Conservation (phyloP, 176 grass and related monocot genomes). For the Zoysia pacifica region DNA sequence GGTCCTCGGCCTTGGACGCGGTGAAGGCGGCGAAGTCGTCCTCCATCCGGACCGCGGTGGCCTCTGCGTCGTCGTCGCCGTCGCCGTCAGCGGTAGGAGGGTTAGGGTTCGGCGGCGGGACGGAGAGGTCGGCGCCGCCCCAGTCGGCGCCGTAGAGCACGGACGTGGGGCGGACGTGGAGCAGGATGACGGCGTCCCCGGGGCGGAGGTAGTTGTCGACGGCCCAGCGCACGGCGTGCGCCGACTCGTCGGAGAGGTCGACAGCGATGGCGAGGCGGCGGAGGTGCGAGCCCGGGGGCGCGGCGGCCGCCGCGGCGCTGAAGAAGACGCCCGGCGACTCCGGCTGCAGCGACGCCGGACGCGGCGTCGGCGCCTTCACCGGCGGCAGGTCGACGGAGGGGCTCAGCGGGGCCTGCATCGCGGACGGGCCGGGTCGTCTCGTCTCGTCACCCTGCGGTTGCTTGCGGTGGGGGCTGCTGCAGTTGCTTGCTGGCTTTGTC, state of each 20-base stretch:
- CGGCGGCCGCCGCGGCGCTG: conserved; percentile 49
- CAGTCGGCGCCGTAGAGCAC: conserved; percentile 94
- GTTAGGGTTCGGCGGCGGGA: conserved; percentile 36
- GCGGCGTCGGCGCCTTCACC: conserved; percentile 62
- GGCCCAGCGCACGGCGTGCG: conserved; percentile 78
- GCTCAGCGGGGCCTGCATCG: conserved; percentile 45
- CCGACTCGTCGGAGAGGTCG: conserved; percentile 86
- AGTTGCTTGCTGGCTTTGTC: not conserved
- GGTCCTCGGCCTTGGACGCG: conserved; percentile 67
- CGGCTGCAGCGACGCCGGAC: conserved; percentile 57
- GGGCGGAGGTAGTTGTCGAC: conserved; percentile 96
- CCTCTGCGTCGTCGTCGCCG: conserved; percentile 50
- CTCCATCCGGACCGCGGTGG: conserved; percentile 70
- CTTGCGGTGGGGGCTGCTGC: not conserved
- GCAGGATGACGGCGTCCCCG: conserved; percentile 85
- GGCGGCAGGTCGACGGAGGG: conserved; percentile 56
- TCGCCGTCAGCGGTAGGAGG: conserved; percentile 12
- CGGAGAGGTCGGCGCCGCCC: conserved; percentile 74
- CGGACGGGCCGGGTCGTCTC: not conserved
- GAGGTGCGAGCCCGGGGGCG: conserved; percentile 49
- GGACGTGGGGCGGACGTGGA: conserved; percentile 87
- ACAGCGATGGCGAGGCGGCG: conserved; percentile 95
- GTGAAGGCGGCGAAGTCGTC: conserved; percentile 81
- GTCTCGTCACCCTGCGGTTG: conserved; percentile 2
- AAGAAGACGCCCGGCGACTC: conserved; percentile 86